These are phyloP conservation scores for Paralagenidium karlingii DNA, from an alignment of 352 stramenopile genomes.

Conservation along the genomic window DNA sequence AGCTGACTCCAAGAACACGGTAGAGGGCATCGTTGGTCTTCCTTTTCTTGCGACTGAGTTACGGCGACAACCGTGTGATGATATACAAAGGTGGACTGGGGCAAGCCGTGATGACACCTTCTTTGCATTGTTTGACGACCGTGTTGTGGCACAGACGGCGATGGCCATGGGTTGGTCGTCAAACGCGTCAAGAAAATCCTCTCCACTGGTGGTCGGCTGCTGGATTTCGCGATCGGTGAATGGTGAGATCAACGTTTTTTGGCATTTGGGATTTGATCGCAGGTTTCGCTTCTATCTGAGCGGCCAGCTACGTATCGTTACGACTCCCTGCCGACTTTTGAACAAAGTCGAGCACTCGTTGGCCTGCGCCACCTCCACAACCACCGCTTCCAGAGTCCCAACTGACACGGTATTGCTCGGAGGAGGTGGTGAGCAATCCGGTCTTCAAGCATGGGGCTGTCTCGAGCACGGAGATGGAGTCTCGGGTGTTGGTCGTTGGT, in stretches of 20 bases:
- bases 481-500: too few species aligned
- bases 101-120: slow-evolving; percentile 1
- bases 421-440: background rate
- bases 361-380: background rate
- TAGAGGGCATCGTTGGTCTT: too few species aligned
- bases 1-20: too few species aligned
- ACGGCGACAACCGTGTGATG: slow-evolving; percentile 15
- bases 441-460: slow-evolving; percentile 10
- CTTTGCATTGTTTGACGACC: slow-evolving; percentile 9
- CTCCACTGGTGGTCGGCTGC: background rate
- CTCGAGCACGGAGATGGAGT: slow-evolving; percentile 4
- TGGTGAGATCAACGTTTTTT: background rate
- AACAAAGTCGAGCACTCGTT: slow-evolving; percentile 1
- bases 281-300: background rate
- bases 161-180: slow-evolving; percentile 1
- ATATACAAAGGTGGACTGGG: slow-evolving; percentile 3
- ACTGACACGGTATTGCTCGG: slow-evolving; percentile 1
- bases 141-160: slow-evolving; percentile 5
- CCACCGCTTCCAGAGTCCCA: background rate
- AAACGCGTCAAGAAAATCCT: background rate
- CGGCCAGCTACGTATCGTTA: background rate
- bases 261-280: background rate
- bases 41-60: too few species aligned
- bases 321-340: background rate
- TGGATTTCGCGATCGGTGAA: background rate